A percentile compares a stretch with the other conserved stretches of the same genome.
Evolutionary conservation across 169 alveolate species (phyloP).

Genomic region (Amoebophrya sp.): DNA sequence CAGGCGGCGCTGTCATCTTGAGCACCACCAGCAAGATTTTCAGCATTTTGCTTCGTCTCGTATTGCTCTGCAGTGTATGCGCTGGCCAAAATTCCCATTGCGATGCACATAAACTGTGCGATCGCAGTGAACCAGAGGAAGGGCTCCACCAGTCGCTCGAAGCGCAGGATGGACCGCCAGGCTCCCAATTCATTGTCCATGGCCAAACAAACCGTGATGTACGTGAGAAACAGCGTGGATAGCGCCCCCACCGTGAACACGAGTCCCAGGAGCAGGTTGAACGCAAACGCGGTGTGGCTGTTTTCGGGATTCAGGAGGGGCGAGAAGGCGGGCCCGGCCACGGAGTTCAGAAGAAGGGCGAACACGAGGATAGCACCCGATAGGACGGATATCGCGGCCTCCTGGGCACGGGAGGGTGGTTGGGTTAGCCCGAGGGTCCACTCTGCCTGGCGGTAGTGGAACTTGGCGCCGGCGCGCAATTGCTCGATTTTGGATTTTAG

Average conservation of each 20-base stretch:
- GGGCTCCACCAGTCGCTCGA: not conserved
- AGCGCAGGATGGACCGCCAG: not conserved
- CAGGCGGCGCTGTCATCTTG: not conserved
- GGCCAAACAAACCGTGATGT: not conserved
- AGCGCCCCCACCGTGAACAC: not conserved
- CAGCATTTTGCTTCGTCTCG: not conserved
- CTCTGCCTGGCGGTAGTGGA: not conserved
- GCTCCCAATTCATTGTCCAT: not conserved
- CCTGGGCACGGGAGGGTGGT: not conserved
- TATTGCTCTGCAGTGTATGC: not conserved
- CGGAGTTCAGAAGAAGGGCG: not conserved
- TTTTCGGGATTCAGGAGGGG: not conserved
- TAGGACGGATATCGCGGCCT: not conserved
- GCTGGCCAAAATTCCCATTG: not conserved
- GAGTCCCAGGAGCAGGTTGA: not conserved
- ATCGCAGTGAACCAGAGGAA: not conserved
- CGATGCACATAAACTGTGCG: not conserved
- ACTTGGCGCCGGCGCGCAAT: not conserved
- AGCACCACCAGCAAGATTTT: too few species aligned
- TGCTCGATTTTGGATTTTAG: not conserved
- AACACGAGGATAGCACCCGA: not conserved
- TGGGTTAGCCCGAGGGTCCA: not conserved
- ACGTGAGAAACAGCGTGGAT: not conserved
- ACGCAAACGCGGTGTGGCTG: not conserved
- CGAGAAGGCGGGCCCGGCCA: not conserved